Percentiles rank a stretch among this genome's conserved stretches.
Evolutionary conservation across 257 asterid genomes (phyloP).

Genomic region (Thymus mandschuricus): DNA sequence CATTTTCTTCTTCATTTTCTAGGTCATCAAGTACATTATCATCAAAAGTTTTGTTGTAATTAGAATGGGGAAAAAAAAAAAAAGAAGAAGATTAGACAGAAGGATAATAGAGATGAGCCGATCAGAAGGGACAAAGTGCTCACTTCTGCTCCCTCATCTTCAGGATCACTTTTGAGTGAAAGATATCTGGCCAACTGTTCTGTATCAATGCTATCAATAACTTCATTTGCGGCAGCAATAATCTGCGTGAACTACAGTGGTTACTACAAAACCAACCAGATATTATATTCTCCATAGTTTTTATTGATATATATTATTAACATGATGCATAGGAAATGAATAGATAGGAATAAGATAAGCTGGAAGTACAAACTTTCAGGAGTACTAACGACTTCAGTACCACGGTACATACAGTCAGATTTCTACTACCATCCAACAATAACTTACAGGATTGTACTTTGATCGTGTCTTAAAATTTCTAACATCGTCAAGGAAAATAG

Average conservation of each 20-base stretch:
- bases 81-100: background rate
- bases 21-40: constrained; percentile 34
- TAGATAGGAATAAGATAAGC: background rate
- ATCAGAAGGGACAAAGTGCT: constrained; percentile 41
- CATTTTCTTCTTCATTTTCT: constrained; percentile 88
- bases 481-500: constrained; percentile 8
- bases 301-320: background rate
- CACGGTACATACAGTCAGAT: background rate
- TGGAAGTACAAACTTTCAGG: constrained; percentile 7
- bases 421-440: background rate
- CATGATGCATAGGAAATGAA: constrained; percentile 7
- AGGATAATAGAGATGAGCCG: background rate
- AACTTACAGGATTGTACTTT: constrained; percentile 17
- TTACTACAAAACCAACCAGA: background rate
- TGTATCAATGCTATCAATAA: constrained; percentile 64
- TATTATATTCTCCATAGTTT: constrained; percentile 6
- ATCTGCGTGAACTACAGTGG: constrained; percentile 51
- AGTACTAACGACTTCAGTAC: constrained; percentile 7
- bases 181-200: constrained; percentile 78
- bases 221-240: constrained; percentile 75
- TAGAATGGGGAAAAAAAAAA: background rate
- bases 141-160: constrained; percentile 90
- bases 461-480: background rate
- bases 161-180: constrained; percentile 75
- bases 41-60: constrained; percentile 23